Base-by-base conservation (phyloP, 2,329 filamentous ascomycete genomes). In the Exophiala sideris region DNA sequence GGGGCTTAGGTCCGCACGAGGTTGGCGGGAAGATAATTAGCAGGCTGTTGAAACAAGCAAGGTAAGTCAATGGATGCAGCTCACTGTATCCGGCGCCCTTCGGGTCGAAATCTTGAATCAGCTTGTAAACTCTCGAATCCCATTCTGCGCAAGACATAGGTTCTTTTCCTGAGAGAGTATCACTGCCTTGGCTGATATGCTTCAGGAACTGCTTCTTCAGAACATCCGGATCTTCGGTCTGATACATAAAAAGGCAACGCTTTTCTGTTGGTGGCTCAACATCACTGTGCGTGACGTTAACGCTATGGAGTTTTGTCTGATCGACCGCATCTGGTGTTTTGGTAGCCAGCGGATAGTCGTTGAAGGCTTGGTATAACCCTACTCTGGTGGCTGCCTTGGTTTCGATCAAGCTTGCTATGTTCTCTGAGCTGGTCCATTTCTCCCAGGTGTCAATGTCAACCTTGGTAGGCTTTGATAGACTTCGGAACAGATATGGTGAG, bases 41-140 rank as follows among this genome's bases (percentile, higher is more conserved):
- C 24, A 29, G 35, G 16, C 14, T 2, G 33, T 39, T 11, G 18
- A 12, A 29, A 10, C 6, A 20, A 21, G 21, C 34, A n/a, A 38
- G 16, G 16, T 12, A 32, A 14, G 18, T 11, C 16, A 1, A 38
- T 5, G 21, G 35, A 29, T n/a, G 33, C 5, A 45, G 35, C 48
- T 50, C 32, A 50, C 48, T 18, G 36, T 44, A 38, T 10, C 48
- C 36, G 33, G 32, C 14, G 2, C 38, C 24, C 33, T 44, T 50
- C 10, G 48, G 48, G 32, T 50, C 48, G 14, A 50, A 50, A 20
- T 50, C 48, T 33, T 50, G 21, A 33, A 50, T 42, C 3, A 50
- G 38, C 38, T 50, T 42, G 29, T 50, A 50, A 2, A 50, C 24
- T 35, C 48, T 40, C 7, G 35, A 38, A 48, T 48, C 45, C 45